Evolutionary conservation across 768 basidiomycete species (phyloP).

Genomic region (Termitomyces sp.): DNA sequence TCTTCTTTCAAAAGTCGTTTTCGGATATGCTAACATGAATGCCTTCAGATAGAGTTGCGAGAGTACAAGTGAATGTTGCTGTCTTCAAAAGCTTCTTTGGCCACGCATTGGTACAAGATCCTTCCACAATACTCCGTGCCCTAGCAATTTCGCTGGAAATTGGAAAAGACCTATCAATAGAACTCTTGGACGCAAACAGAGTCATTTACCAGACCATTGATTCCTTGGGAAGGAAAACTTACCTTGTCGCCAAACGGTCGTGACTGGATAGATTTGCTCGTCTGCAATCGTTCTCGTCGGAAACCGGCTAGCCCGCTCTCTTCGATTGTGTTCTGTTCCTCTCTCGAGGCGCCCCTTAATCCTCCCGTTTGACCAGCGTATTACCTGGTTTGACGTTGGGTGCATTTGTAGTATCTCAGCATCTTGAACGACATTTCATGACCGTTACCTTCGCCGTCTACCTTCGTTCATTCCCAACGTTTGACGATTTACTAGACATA

Average conservation of each 20-base stretch:
- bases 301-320: background rate
- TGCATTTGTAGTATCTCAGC: background rate
- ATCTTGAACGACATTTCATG: background rate
- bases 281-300: background rate
- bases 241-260: conserved; percentile 7
- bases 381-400: background rate
- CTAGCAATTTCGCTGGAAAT: conserved; percentile 35
- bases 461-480: background rate
- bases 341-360: background rate
- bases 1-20: background rate
- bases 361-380: background rate
- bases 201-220: conserved; percentile 5
- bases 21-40: background rate
- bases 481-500: background rate
- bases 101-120: conserved; percentile 22
- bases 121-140: conserved; percentile 29
- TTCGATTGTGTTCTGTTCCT: background rate
- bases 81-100: conserved; percentile 29
- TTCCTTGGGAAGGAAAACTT: conserved; percentile 3
- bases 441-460: background rate
- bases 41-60: conserved; percentile 24
- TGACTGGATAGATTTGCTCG: background rate
- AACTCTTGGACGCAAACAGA: conserved; percentile 11
- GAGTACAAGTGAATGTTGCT: conserved; percentile 29
- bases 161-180: conserved; percentile 28